Evolutionary conservation across 2,329 filamentous ascomycete species (phyloP), one percentile per base, ranked within the genome.

Genomic region (Exophiala phaeomuriformis): DNA sequence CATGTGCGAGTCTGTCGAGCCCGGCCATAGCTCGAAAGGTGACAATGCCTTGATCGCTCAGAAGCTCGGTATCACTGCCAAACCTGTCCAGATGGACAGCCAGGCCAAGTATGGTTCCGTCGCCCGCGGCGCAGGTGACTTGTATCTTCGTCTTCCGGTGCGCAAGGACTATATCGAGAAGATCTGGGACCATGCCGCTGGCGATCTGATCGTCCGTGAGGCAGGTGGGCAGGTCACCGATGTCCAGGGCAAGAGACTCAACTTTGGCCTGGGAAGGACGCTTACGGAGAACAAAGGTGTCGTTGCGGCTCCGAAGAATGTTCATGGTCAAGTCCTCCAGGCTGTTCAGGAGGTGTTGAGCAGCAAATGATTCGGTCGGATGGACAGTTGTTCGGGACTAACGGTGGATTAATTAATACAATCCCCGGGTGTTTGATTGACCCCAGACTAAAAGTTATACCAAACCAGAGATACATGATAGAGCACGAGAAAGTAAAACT

Each of bases 101-200:
- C 93, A 98, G 73, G 91, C 93, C 64, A 98, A 98, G 73, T 98
- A 98, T 72, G 91, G 85, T 58, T 93, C 88, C 35, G 95, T 98
- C 68, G 93, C 93, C 35, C 80, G 93, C 59, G 93, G 93, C 43
- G 90, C 90, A 3, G 93, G 90, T 47, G 93, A 98, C 67, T 84
- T 98, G 61, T 98, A 98, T 73, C 79, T 98, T 53, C 82, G 94
- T 50, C 75, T 98, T 54, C 93, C 93, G 2, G 85, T 88, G 30
- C 86, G 82, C 68, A 86, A 85, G 63, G 84, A 85, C 50, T 98
- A 98, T 74, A 83, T 95, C 69, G 93, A 98, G 78, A 98, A 98
- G 81, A 98, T 98, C 63, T 98, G 93, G 93, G 93, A 98, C 68
- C 93, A 98, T 70, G 93, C 93, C 12, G 93, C 91, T 8, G 93